Percentiles rank a stretch among this genome's conserved stretches.
These are phyloP conservation scores for Nectriaceae sp. DNA, from an alignment of 2,329 filamentous ascomycete species.

Conservation along the genomic window DNA sequence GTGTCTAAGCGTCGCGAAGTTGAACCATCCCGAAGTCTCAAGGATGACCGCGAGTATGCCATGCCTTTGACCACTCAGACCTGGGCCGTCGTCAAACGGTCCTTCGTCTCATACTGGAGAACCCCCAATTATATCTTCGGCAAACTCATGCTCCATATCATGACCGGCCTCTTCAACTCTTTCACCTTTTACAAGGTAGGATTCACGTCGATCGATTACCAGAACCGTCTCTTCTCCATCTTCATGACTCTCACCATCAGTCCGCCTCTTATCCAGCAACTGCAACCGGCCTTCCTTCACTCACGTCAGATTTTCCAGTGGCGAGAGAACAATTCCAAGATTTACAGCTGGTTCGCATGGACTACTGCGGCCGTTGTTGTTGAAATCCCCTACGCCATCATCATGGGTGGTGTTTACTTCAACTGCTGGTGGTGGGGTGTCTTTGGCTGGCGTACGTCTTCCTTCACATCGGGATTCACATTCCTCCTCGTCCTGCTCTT, in stretches of 20 bases:
- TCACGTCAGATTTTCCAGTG: conserved; percentile 68
- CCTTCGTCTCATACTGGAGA: conserved; percentile 66
- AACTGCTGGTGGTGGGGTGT: conserved; percentile 59
- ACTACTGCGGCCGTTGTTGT: conserved; percentile 65
- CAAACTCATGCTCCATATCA: conserved; percentile 62
- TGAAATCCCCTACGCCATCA: conserved; percentile 69
- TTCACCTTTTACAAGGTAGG: conserved; percentile 70
- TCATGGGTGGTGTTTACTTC: conserved; percentile 56
- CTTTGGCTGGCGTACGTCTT: conserved; percentile 49
- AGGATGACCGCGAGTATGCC: conserved; percentile 63
- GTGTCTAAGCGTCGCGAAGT: conserved; percentile 45
- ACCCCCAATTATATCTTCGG: conserved; percentile 64
- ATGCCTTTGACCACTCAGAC: conserved; percentile 59
- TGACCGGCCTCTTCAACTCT: conserved; percentile 67
- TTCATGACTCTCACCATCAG: conserved; percentile 78
- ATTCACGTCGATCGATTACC: conserved; percentile 61
- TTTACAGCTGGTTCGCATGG: conserved; percentile 77
- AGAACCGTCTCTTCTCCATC: conserved; percentile 71
- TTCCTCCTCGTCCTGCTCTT: conserved; percentile 68
- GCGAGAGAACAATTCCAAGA: conserved; percentile 75
- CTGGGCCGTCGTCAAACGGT: conserved; percentile 53
- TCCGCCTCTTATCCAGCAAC: conserved; percentile 74
- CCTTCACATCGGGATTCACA: conserved; percentile 60
- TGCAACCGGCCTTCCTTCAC: conserved; percentile 71
- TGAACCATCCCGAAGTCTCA: conserved; percentile 38